Evolutionary conservation across 2,329 filamentous ascomycete genomes (phyloP), one percentile per base, ranked within the genome.

Genomic region (Akanthomyces muscarius): DNA sequence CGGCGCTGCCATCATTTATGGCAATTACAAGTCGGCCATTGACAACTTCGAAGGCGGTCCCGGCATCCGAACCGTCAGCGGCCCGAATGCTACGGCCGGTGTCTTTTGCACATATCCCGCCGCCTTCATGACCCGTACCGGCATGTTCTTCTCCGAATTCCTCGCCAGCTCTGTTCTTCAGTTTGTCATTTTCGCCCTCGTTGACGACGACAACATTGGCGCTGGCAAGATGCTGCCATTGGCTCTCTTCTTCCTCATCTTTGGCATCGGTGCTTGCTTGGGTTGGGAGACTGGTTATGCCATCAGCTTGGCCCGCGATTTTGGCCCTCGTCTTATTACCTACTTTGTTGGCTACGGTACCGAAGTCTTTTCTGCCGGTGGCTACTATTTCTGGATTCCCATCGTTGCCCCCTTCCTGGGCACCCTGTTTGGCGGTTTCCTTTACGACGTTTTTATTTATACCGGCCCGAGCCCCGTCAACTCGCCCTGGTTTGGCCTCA

Each of bases 281-380:
- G 89, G 89, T 7, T 91, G 87, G 87, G 84, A 91, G 72, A 92
- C 89, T 1, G 88, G 89, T 44, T 92, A 89, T 74, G 89, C 88
- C 18, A 90, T 91, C 67, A 91, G 91, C 69, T 74, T 90, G 48
- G 89, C 88, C 42, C 81, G 89, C 73, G 89, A 92, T 66, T 89
- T 91, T 70, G 87, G 87, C 0, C 88, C 88, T 11, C 79, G 89
- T 13, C 73, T 91, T 50, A 83, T 89, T 65, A 83, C 84, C 1
- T 89, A 86, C 70, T 83, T 87, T 70, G 68, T 91, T 61, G 89
- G 89, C 2, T 91, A 92, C 70, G 87, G 87, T 0, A 73, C 72
- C 55, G 81, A 87, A 56, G 88, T 91, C 0, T 91, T 87, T 85
- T 81, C 79, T 11, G 83, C 86, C 1, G 87, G 88, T 2, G 80